Evolutionary conservation across 805 yeast genomes (phyloP).

Genomic region (Lachancea quebecensis): DNA sequence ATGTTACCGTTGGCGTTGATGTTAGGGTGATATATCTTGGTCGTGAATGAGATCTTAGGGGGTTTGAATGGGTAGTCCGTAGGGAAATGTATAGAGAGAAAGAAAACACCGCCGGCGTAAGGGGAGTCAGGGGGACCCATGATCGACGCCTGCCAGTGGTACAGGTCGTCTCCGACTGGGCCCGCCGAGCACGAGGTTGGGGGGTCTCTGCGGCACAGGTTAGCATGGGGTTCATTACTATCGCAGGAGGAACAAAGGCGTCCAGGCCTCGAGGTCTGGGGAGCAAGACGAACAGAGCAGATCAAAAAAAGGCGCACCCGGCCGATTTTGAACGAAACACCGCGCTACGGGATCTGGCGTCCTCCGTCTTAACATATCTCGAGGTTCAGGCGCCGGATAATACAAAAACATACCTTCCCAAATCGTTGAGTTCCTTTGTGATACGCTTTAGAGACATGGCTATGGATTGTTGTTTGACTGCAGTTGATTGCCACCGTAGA

Average conservation of each 20-base stretch:
- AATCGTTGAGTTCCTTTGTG: slow-evolving; percentile 88
- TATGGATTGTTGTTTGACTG: not conserved
- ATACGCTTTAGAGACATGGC: slow-evolving; percentile 92
- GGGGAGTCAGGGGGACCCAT: slow-evolving; percentile 98
- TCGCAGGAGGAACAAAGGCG: not conserved
- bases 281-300: not conserved
- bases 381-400: not conserved
- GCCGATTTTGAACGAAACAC: not conserved
- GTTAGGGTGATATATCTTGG: slow-evolving; percentile 96
- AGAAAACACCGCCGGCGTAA: slow-evolving; percentile 87
- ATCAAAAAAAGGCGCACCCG: not conserved
- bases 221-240: slow-evolving; percentile 1
- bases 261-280: too few relatives aligned
- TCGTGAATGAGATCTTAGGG: slow-evolving; percentile 87
- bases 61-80: slow-evolving; percentile 99
- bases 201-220: slow-evolving; percentile 65
- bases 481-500: not conserved
- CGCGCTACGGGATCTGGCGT: too few relatives aligned
- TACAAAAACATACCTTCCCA: slow-evolving; percentile 69
- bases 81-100: slow-evolving; percentile 94
- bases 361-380: too few relatives aligned
- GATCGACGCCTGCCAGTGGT: slow-evolving; percentile 99
- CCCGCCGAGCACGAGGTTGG: slow-evolving; percentile 99
- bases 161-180: slow-evolving; percentile 95
- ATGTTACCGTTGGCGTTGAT: slow-evolving; percentile 94